Evolutionary conservation across 2,329 filamentous ascomycete species (phyloP).

Genomic region (Epichloe coenophiala): DNA sequence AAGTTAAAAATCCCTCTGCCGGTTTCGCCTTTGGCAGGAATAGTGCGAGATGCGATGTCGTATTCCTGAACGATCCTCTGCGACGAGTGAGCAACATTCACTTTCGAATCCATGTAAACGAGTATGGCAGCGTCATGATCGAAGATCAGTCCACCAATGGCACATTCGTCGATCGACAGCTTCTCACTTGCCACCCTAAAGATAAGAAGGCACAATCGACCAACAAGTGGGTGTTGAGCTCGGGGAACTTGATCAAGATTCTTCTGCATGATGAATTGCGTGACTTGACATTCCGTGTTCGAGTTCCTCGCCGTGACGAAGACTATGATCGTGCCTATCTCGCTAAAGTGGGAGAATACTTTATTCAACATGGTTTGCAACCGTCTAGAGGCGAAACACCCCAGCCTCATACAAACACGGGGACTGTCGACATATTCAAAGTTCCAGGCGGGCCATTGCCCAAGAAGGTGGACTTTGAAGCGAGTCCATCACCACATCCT

Average conservation of each 20-base stretch:
- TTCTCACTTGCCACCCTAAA: conserved; percentile 38
- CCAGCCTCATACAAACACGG: conserved; percentile 14
- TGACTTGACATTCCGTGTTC: conserved; percentile 72
- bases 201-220: conserved; percentile 16
- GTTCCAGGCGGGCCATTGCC: conserved; percentile 9
- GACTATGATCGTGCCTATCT: conserved; percentile 51
- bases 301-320: conserved; percentile 65
- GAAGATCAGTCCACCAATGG: conserved; percentile 95
- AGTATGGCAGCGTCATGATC: conserved; percentile 77
- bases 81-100: conserved; percentile 86
- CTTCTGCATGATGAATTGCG: conserved; percentile 34
- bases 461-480: conserved; percentile 3
- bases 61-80: conserved; percentile 50
- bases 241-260: conserved; percentile 62
- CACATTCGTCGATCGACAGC: conserved; percentile 64
- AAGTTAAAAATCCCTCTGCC: conserved; percentile 49
- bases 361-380: conserved; percentile 26
- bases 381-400: conserved; percentile 34
- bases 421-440: conserved; percentile 28
- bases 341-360: conserved; percentile 55
- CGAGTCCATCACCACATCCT: conserved; percentile 3
- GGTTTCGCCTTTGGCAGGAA: conserved; percentile 88
- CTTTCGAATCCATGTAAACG: conserved; percentile 84
- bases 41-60: conserved; percentile 53
- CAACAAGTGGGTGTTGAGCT: conserved; percentile 48